A percentile compares a stretch with the other conserved stretches of the same genome.
These are phyloP conservation scores for Elongisporangium anandrum DNA, from an alignment of 352 stramenopile species.

Conservation along the genomic window DNA sequence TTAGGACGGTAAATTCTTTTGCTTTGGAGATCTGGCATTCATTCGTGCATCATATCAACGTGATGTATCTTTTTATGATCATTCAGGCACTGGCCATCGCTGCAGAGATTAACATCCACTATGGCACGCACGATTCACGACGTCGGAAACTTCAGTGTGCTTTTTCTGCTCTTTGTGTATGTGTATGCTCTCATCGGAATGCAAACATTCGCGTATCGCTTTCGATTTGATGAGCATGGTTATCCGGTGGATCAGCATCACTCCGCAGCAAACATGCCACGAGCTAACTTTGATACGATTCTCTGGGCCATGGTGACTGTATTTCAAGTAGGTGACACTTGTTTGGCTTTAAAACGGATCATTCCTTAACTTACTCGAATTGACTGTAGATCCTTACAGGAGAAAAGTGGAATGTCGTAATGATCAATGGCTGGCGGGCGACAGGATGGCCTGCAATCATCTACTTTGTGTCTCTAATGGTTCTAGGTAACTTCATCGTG, in stretches of 20 bases:
- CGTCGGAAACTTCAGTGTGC: conserved; percentile 83
- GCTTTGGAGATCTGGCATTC: too few relatives aligned
- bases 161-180: conserved; percentile 90
- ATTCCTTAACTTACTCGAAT: too few relatives aligned
- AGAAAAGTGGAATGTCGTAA: conserved; percentile 88
- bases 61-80: too few relatives aligned
- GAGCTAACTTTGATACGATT: conserved; percentile 45
- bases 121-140: conserved; percentile 83
- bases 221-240: conserved; percentile 73
- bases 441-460: conserved; percentile 29
- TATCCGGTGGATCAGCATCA: conserved; percentile 17
- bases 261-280: conserved; percentile 15
- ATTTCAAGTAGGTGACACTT: conserved; percentile 24
- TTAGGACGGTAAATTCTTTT: conserved; percentile 37
- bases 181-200: conserved; percentile 87
- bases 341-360: too few relatives aligned
- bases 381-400: conserved; percentile 75
- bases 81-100: conserved; percentile 77
- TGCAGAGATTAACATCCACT: conserved; percentile 81
- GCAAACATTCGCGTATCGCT: conserved; percentile 86
- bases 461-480: conserved; percentile 72
- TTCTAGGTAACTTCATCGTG: conserved; percentile 82
- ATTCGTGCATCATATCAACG: too few relatives aligned
- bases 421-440: conserved; percentile 75
- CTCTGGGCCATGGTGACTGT: conserved; percentile 49